phyloP scores from a whole-genome alignment of 768 basidiomycete species.

The Serendipita vermifera region DNA sequence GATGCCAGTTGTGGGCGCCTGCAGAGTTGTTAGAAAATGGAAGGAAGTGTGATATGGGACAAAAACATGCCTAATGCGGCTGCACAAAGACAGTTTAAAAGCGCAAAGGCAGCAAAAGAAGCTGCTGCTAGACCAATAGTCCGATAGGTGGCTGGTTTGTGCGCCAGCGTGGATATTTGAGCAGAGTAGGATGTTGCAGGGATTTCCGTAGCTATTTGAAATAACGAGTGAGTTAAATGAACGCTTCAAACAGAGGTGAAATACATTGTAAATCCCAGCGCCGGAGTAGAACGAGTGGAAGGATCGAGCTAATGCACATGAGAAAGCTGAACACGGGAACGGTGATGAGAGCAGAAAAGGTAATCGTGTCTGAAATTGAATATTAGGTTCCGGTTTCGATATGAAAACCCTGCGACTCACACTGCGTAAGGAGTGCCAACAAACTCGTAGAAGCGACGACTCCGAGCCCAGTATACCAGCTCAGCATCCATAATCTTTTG shows the following conservation, averaged over 20 bases:
- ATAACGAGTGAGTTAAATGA: no score
- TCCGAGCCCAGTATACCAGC: not conserved
- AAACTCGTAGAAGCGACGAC: not conserved
- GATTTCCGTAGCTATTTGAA: no score
- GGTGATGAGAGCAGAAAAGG: not conserved
- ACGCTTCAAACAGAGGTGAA: no score
- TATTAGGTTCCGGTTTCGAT: not conserved
- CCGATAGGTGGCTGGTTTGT: not conserved
- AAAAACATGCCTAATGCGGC: not conserved
- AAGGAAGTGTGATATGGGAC: no score
- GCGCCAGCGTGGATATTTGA: not conserved
- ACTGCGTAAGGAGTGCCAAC: not conserved
- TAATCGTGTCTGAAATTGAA: not conserved
- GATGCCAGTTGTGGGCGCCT: conserved; percentile 1
- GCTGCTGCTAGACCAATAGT: not conserved
- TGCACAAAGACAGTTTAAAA: not conserved
- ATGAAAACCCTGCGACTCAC: not conserved
- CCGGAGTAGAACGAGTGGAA: not conserved
- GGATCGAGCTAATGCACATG: not conserved
- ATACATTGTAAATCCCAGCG: not conserved
- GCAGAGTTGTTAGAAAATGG: no score
- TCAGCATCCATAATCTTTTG: conserved; percentile 2
- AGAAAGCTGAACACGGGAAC: not conserved
- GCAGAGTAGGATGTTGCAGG: not conserved
- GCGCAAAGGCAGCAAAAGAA: not conserved